A percentile compares a stretch with the other conserved stretches of the same genome.
Evolutionary conservation across 805 yeast species (phyloP).

Genomic region (Isabelozyma rhagii): DNA sequence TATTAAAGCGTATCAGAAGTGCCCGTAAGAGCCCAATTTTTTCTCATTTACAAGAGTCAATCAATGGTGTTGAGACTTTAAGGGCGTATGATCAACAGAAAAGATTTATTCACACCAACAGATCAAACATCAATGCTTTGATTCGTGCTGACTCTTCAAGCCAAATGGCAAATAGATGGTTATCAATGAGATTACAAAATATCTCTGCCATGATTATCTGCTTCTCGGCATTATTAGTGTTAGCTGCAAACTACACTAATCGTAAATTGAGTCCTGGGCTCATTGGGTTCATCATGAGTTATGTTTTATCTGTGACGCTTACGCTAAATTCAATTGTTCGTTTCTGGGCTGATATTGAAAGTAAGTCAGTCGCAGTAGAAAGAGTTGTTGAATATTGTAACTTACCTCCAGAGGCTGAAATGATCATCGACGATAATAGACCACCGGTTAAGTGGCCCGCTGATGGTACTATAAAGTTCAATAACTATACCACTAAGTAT

Average conservation of each 20-base stretch:
- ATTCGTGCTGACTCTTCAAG: conserved; percentile 17
- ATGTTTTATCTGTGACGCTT: conserved; percentile 29
- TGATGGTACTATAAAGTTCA: conserved; percentile 63
- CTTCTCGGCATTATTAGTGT: conserved; percentile 22
- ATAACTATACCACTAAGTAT: conserved; percentile 78
- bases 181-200: conserved; percentile 33
- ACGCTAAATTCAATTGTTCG: conserved; percentile 29
- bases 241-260: conserved; percentile 19
- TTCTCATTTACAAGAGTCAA: conserved; percentile 34
- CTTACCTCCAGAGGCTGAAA: conserved; percentile 42
- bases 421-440: conserved; percentile 29
- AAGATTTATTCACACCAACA: conserved; percentile 24
- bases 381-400: conserved; percentile 36
- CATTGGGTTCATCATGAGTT: conserved; percentile 37
- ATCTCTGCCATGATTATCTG: conserved; percentile 33
- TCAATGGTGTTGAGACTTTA: conserved; percentile 35
- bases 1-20: conserved; percentile 29
- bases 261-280: conserved; percentile 27
- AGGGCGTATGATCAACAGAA: conserved; percentile 27
- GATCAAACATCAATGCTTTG: conserved; percentile 20
- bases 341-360: conserved; percentile 33
- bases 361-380: conserved; percentile 31
- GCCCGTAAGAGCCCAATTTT: conserved; percentile 30
- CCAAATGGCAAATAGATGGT: conserved; percentile 31
- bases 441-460: conserved; percentile 66